Evolutionary conservation across 2,329 filamentous ascomycete species (phyloP).

Genomic region (Rhinocladiella mackenziei): DNA sequence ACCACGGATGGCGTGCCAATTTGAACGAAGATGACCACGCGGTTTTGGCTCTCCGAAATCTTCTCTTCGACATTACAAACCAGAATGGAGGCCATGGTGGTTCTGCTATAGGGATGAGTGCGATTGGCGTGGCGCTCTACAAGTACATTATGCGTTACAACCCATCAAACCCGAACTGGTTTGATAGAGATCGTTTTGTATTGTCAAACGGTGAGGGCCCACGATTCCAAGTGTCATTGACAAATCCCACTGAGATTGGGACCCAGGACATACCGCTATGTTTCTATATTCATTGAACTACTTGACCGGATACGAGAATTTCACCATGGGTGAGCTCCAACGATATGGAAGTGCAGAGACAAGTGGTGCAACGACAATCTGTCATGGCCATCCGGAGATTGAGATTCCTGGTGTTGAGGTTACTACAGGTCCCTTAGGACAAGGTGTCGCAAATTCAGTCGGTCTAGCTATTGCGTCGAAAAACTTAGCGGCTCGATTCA

Average conservation of each 20-base stretch:
- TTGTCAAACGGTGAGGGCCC: too few relatives aligned
- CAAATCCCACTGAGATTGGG: too few relatives aligned
- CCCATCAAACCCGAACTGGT: conserved; percentile 52
- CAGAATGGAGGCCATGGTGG: conserved; percentile 33
- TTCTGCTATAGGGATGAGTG: conserved; percentile 43
- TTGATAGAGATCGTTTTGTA: conserved; percentile 62
- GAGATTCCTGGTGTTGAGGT: conserved; percentile 55
- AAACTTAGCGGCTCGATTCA: conserved; percentile 51
- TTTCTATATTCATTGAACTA: conserved; percentile 34
- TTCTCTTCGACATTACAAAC: conserved; percentile 19
- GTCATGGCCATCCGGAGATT: conserved; percentile 50
- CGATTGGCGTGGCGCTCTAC: conserved; percentile 43
- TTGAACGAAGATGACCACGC: conserved; percentile 4
- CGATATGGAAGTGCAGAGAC: conserved; percentile 32
- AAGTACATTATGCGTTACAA: conserved; percentile 45
- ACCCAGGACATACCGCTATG: conserved; percentile 32
- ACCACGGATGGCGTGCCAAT: too few relatives aligned
- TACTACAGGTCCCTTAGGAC: conserved; percentile 55
- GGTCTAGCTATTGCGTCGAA: conserved; percentile 56
- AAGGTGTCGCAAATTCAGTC: conserved; percentile 58
- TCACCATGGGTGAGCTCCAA: conserved; percentile 37
- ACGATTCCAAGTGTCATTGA: too few relatives aligned
- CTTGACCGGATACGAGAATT: conserved; percentile 33
- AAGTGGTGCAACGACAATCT: conserved; percentile 36
- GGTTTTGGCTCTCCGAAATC: not conserved